Percentiles rank a stretch among this genome's conserved stretches.
Evolutionary conservation across 75 land plant species (phyloP).

Genomic region (Larix kaempferi): DNA sequence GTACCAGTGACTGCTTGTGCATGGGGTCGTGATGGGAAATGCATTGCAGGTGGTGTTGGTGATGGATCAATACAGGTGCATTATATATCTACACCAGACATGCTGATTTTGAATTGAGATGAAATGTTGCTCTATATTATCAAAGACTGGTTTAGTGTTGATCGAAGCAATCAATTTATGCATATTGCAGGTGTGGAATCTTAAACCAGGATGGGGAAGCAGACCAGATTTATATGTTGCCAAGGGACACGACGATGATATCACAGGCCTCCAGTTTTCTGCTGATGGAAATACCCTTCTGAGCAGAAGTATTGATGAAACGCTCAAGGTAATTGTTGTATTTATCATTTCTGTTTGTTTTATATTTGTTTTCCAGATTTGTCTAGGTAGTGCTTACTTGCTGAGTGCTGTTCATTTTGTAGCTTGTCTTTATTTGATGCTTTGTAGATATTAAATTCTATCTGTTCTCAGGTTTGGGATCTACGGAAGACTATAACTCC

Average conservation of each 20-base stretch:
- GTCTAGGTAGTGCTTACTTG: neutral
- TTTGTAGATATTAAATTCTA: neutral
- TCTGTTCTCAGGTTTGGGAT: constrained; percentile 86
- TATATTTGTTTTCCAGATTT: neutral
- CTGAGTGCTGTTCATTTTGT: constrained; percentile 3
- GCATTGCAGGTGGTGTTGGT: constrained; percentile 87
- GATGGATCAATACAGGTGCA: constrained; percentile 99
- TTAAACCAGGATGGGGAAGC: constrained; percentile 99
- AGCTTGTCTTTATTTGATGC: too few relatives aligned
- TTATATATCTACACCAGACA: neutral
- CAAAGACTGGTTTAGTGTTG: neutral
- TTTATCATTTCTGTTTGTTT: neutral
- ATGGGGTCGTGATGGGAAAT: constrained; percentile 91
- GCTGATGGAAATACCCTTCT: constrained; percentile 71
- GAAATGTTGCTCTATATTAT: neutral
- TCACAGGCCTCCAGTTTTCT: constrained; percentile 85
- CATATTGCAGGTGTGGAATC: constrained; percentile 77
- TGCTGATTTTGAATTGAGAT: neutral
- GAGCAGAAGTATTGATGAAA: constrained; percentile 82
- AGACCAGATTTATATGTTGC: constrained; percentile 82
- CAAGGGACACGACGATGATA: constrained; percentile 86
- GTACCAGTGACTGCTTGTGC: constrained; percentile 92
- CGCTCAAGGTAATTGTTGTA: constrained; percentile 67
- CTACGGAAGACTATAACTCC: constrained; percentile 68
- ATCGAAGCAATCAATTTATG: neutral